Evolutionary conservation across 1,139 yeast genomes (phyloP).

Genomic region (Yamadazyma spencermartinsiae): DNA sequence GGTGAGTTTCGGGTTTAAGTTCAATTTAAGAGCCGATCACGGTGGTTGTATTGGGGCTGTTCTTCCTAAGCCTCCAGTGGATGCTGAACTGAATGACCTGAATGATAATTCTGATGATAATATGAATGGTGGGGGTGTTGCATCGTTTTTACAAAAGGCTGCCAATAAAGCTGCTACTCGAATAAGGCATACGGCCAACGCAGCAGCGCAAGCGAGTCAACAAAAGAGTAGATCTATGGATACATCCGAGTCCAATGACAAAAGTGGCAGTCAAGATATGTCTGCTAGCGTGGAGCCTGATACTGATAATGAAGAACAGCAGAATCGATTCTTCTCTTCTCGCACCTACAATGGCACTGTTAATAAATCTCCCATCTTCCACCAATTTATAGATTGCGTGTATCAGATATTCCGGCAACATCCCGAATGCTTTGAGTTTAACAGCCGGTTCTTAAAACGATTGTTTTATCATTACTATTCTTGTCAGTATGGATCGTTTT

Average conservation of each 20-base stretch:
- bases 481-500: conserved; percentile 91
- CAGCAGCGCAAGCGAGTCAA: conserved; percentile 16
- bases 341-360: conserved; percentile 39
- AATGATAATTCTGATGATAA: conserved; percentile 10
- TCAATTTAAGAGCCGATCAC: conserved; percentile 81
- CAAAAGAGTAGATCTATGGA: conserved; percentile 11
- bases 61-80: conserved; percentile 19
- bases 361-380: conserved; percentile 83
- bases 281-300: too few species aligned
- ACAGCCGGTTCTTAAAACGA: conserved; percentile 82
- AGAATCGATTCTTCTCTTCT: conserved; percentile 13
- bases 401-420: conserved; percentile 74
- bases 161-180: conserved; percentile 32
- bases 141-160: conserved; percentile 39
- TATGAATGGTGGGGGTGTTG: conserved; percentile 14
- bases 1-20: conserved; percentile 92
- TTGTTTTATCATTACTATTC: conserved; percentile 86
- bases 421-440: conserved; percentile 78
- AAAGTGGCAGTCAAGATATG: too few species aligned
- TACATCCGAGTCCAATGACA: too few species aligned
- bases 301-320: conserved; percentile 1
- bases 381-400: conserved; percentile 88
- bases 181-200: conserved; percentile 41
- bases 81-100: conserved; percentile 12
- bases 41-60: conserved; percentile 50